Conservation (phyloP, 345 rosid genomes). For the Arabis alpina region DNA sequence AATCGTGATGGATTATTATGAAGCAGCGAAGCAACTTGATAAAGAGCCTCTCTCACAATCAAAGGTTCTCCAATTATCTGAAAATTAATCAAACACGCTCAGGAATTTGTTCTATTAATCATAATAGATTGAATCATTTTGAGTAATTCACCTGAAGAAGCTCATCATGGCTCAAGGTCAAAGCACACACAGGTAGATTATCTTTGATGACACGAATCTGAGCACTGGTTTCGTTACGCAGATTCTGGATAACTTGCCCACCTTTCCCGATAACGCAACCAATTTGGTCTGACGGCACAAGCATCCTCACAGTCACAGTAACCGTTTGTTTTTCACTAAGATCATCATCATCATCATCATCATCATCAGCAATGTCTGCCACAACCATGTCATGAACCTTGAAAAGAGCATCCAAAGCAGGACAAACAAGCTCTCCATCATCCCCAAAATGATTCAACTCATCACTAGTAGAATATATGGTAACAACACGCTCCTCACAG, state of each 20-base stretch:
- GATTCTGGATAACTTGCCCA: constrained; percentile 70
- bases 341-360: constrained; percentile 46
- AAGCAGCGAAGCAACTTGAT: constrained; percentile 66
- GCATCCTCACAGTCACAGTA: constrained; percentile 64
- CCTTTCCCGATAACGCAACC: constrained; percentile 83
- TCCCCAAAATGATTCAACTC: constrained; percentile 60
- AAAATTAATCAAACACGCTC: constrained; percentile 28
- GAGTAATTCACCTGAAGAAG: constrained; percentile 65
- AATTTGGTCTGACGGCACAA: constrained; percentile 80
- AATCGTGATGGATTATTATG: constrained; percentile 76
- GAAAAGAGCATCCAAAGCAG: constrained; percentile 81
- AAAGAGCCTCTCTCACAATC: constrained; percentile 63
- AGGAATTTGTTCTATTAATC: background rate
- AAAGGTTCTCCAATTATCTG: constrained; percentile 73
- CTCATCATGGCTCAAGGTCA: constrained; percentile 57
- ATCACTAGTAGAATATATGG: constrained; percentile 64
- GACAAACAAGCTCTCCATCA: constrained; percentile 53
- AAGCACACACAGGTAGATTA: constrained; percentile 65
- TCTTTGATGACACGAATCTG: constrained; percentile 73
- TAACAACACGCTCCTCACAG: constrained; percentile 74
- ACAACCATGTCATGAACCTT: constrained; percentile 63
- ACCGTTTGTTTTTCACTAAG: constrained; percentile 48
- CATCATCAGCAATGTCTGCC: constrained; percentile 39
- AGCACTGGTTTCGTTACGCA: constrained; percentile 63
- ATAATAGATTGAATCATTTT: background rate